A percentile compares a stretch with the other conserved stretches of the same genome.
Evolutionary conservation across 2,329 filamentous ascomycete species (phyloP).

Genomic region (Claviceps citrina): DNA sequence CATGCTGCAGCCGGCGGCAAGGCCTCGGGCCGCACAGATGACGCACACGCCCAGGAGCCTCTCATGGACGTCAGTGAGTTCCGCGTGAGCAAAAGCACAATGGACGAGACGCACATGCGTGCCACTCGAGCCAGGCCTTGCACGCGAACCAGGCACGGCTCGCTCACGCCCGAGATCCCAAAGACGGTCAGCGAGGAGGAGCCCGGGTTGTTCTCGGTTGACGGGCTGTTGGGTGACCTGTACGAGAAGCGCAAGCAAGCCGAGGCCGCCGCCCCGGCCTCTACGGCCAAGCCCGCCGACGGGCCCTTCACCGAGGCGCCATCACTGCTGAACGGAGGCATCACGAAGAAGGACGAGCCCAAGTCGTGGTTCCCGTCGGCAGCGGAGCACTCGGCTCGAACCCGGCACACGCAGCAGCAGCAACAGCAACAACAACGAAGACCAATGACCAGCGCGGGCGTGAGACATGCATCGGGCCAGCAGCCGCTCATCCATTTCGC

Average conservation of each 20-base stretch:
- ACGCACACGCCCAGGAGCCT: slow-evolving; percentile 3
- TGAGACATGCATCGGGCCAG: slow-evolving; percentile 22
- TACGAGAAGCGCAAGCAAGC: slow-evolving; percentile 33
- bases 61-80: slow-evolving; percentile 9
- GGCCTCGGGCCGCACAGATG: not conserved
- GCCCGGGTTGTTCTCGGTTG: slow-evolving; percentile 36
- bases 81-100: slow-evolving; percentile 6
- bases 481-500: slow-evolving; percentile 35
- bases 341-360: slow-evolving; percentile 11
- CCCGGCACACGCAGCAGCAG: slow-evolving; percentile 11
- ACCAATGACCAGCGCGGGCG: slow-evolving; percentile 22
- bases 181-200: slow-evolving; percentile 9
- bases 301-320: slow-evolving; percentile 40
- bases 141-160: not conserved
- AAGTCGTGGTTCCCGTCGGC: slow-evolving; percentile 24
- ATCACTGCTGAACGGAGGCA: slow-evolving; percentile 35
- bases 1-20: not conserved
- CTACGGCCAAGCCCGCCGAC: slow-evolving; percentile 13
- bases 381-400: slow-evolving; percentile 22
- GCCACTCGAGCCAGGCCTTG: not conserved
- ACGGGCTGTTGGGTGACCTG: slow-evolving; percentile 34
- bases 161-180: not conserved
- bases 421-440: slow-evolving; percentile 7
- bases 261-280: slow-evolving; percentile 13
- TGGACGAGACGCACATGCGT: not conserved